phyloP scores from a whole-genome alignment of 306 rosid genomes.

The Canavalia gladiata region DNA sequence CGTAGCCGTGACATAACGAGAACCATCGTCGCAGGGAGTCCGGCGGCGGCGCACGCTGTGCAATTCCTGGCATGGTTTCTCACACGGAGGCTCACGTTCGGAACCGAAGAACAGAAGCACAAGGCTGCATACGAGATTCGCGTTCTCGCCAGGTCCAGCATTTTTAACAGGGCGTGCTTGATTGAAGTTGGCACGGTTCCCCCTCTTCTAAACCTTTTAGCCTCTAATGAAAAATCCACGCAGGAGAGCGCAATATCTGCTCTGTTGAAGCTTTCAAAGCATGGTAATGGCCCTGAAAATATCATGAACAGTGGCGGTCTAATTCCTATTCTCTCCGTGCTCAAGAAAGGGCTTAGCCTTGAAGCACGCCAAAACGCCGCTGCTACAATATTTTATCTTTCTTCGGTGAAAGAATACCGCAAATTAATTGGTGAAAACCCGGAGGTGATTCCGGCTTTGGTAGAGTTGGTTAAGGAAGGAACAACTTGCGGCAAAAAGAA shows the following conservation, averaged over 20 bases:
- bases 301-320: conserved; percentile 65
- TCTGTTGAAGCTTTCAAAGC: conserved; percentile 78
- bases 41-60: conserved; percentile 61
- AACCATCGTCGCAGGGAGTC: conserved; percentile 56
- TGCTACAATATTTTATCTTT: conserved; percentile 73
- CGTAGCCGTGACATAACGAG: conserved; percentile 51
- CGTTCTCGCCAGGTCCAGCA: conserved; percentile 65
- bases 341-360: conserved; percentile 59
- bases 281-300: conserved; percentile 56
- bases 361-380: conserved; percentile 79
- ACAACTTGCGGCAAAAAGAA: conserved; percentile 76
- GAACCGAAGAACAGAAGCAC: conserved; percentile 58
- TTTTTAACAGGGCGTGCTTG: conserved; percentile 75
- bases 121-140: conserved; percentile 87
- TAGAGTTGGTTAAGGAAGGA: conserved; percentile 69
- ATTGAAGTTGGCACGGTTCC: conserved; percentile 66
- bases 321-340: conserved; percentile 53
- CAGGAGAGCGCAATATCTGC: conserved; percentile 77
- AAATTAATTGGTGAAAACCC: conserved; percentile 68
- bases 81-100: conserved; percentile 63
- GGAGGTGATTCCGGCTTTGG: conserved; percentile 61
- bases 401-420: conserved; percentile 63
- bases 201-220: conserved; percentile 61
- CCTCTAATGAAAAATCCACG: conserved; percentile 38
- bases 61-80: conserved; percentile 68